These are phyloP conservation scores for Dothideomycetes sp. DNA, from an alignment of 2,329 filamentous ascomycete species.

Conservation along the genomic window DNA sequence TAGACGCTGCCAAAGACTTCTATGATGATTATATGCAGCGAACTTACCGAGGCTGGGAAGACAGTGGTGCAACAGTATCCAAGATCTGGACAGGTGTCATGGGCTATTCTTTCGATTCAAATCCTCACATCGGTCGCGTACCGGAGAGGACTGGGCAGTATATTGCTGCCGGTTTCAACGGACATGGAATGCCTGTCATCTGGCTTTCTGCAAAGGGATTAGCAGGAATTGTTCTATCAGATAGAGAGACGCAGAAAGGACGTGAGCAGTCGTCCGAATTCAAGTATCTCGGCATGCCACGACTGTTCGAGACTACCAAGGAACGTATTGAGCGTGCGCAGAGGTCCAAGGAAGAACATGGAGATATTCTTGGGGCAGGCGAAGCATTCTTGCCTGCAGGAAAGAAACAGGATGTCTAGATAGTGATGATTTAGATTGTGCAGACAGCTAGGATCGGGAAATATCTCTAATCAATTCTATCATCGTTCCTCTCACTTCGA, in stretches of 20 bases:
- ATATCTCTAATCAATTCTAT: too few species aligned
- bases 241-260: too few species aligned
- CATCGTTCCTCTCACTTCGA: too few species aligned
- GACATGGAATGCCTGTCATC: conserved; percentile 43
- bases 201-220: conserved; percentile 34
- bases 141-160: conserved; percentile 33
- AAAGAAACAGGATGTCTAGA: too few species aligned
- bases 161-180: conserved; percentile 41
- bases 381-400: too few species aligned
- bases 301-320: conserved; percentile 15
- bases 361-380: conserved; percentile 17
- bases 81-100: conserved; percentile 34
- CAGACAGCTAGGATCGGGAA: too few species aligned
- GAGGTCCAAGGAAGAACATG: conserved; percentile 13
- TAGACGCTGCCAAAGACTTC: conserved; percentile 34
- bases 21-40: conserved; percentile 42
- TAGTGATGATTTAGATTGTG: too few species aligned
- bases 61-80: conserved; percentile 29
- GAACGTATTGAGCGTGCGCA: conserved; percentile 13
- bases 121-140: conserved; percentile 36
- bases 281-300: conserved; percentile 12
- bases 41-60: conserved; percentile 42
- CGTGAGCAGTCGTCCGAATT: background rate
- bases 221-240: conserved; percentile 30
- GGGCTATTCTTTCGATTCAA: conserved; percentile 18